A percentile compares a stretch with the other conserved stretches of the same genome.
These are phyloP conservation scores for Aspergillus nidulans DNA, from an alignment of 495 filamentous ascomycete species.

Conservation along the genomic window DNA sequence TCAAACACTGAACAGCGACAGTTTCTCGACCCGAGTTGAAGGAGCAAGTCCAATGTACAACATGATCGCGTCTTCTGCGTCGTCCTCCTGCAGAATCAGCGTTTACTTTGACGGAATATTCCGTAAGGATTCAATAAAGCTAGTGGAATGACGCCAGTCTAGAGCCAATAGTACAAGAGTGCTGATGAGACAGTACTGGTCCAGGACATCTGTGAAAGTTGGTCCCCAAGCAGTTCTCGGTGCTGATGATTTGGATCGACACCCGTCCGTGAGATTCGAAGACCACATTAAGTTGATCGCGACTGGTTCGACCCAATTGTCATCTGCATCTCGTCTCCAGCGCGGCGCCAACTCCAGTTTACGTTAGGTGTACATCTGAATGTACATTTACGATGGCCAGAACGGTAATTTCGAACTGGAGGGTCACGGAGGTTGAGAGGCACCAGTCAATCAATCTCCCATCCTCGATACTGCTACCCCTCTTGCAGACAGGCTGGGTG, in stretches of 20 bases:
- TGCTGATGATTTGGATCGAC: slow-evolving; percentile 1
- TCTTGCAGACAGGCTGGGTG: background rate
- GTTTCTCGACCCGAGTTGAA: background rate
- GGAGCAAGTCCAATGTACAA: background rate
- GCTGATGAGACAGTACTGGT: background rate
- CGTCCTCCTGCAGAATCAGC: background rate
- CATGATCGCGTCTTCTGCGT: slow-evolving; percentile 1
- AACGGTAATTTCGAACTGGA: too few species aligned
- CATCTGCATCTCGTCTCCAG: background rate
- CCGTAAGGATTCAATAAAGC: background rate
- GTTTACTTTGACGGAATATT: too few species aligned
- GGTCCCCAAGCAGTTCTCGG: background rate
- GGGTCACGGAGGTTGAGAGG: background rate
- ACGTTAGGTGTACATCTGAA: too few species aligned
- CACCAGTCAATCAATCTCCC: background rate
- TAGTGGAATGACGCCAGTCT: slow-evolving; percentile 7
- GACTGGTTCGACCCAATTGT: background rate
- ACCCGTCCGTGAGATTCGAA: background rate
- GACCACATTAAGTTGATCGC: too few species aligned
- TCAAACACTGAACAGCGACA: background rate
- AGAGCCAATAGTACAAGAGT: slow-evolving; percentile 10
- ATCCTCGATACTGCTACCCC: background rate
- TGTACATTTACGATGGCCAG: too few species aligned
- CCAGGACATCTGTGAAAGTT: background rate
- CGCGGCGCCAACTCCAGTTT: background rate